Base-by-base conservation (phyloP, 2,329 filamentous ascomycete genomes). In the Aspergillus tanneri region DNA sequence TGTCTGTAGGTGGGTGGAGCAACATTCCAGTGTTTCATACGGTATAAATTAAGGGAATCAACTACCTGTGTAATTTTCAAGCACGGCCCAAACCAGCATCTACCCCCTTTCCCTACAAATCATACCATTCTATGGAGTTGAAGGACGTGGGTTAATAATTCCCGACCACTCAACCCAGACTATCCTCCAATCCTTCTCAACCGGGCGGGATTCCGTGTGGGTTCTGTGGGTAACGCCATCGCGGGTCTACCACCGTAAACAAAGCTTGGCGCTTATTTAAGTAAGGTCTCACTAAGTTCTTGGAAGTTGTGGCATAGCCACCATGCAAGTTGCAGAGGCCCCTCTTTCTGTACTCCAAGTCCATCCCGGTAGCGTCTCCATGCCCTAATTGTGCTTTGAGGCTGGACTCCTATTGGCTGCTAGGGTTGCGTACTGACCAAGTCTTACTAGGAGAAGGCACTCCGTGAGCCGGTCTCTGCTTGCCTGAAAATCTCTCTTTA, bases 221-320 rank as follows among this genome's bases (percentile, higher is more conserved):
- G 34, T 24, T 34, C 22, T 25, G 49, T 49, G 46, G 49, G 35
- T 47, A 28, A 32, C 21, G 22, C 19, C 27, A 10, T 18, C 32
- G 16, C 32, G 16, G n/a, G 21, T 22, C 11, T 37, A 50, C 32
- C 42, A 48, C 47, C 43, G 47, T 36, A 51, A 44, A 18, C 47
- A 54, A 53, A 55, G 53, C 53, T 55, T 55, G 53, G 53, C 53
- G 35, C 46, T 18, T 22, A 42, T 22, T 24, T 32, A 46, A 34
- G 30, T 21, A 43, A 9, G 9, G 5, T 25, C 12, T 35, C 6
- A 22, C 27, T 30, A 24, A n/a, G n/a, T n/a, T n/a, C n/a, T n/a
- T n/a, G n/a, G n/a, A n/a, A n/a, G n/a, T n/a, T n/a, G n/a, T n/a
- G n/a, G n/a, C n/a, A n/a, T n/a, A n/a, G n/a, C n/a, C n/a, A n/a